A percentile compares a stretch with the other conserved stretches of the same genome.
These are phyloP conservation scores for Saccharum officinarum DNA, from an alignment of 176 grass and related monocot species.

Conservation along the genomic window DNA sequence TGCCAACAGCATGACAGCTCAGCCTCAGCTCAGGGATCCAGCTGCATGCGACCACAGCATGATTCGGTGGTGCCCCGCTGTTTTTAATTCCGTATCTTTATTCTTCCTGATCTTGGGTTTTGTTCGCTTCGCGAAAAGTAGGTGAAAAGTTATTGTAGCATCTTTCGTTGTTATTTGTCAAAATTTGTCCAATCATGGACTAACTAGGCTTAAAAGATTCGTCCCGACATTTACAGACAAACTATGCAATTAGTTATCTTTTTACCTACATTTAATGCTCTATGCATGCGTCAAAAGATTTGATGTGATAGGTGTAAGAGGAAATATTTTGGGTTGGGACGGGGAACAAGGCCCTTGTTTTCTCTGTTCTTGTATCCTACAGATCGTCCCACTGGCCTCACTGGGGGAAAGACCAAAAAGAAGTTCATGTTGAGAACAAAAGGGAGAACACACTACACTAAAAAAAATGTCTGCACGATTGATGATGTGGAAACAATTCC, in stretches of 20 bases:
- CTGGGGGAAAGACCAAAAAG: conserved; percentile 6
- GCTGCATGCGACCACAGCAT: conserved; percentile 43
- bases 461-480: not conserved
- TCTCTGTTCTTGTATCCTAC: not conserved
- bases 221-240: no score
- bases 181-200: no score
- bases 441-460: not conserved
- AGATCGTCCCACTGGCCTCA: not conserved
- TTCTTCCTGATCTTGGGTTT: not conserved
- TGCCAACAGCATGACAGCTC: conserved; percentile 44
- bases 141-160: no score
- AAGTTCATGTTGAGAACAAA: conserved; percentile 5
- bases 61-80: conserved; percentile 36
- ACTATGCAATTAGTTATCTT: no score
- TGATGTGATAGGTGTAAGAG: no score
- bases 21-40: conserved; percentile 50
- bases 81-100: conserved; percentile 6
- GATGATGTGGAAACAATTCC: not conserved
- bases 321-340: no score
- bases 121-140: no score
- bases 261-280: no score
- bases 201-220: no score
- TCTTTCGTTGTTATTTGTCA: no score
- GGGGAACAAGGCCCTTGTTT: no score
- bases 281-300: no score